Evolutionary conservation across 192 early-diverging fungal species (phyloP).

Genomic region (Coemansia sp.): DNA sequence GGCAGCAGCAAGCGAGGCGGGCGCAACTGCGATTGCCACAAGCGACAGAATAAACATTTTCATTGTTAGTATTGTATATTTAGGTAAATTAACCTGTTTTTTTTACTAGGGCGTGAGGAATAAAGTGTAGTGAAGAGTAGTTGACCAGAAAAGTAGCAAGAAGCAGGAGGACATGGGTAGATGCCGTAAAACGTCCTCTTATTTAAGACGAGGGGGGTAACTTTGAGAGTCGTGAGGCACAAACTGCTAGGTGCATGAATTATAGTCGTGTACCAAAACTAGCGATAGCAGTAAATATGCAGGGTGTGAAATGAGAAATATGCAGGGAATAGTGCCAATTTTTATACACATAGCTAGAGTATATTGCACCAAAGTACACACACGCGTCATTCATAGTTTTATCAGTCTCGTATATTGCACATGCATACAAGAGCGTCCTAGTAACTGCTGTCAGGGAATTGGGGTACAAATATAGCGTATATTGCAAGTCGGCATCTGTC

Average conservation of each 20-base stretch:
- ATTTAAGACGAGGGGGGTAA: background rate
- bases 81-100: background rate
- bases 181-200: background rate
- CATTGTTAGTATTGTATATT: conserved; percentile 15
- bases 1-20: conserved; percentile 1
- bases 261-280: background rate
- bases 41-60: conserved; percentile 21
- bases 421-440: background rate
- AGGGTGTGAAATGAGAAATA: conserved; percentile 1
- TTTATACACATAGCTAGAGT: background rate
- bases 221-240: background rate
- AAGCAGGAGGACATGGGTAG: background rate
- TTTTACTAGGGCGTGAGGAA: background rate
- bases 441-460: background rate
- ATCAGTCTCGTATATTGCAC: background rate
- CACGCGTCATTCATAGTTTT: background rate
- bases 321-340: background rate
- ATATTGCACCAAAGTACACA: background rate
- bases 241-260: background rate
- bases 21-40: conserved; percentile 8
- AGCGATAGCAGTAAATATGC: background rate
- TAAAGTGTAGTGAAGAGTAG: background rate
- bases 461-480: background rate
- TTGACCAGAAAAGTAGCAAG: background rate
- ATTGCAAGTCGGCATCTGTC: background rate